These are phyloP conservation scores for Thalassiosira mediterranea DNA, from an alignment of 352 stramenopile genomes.

Conservation along the genomic window DNA sequence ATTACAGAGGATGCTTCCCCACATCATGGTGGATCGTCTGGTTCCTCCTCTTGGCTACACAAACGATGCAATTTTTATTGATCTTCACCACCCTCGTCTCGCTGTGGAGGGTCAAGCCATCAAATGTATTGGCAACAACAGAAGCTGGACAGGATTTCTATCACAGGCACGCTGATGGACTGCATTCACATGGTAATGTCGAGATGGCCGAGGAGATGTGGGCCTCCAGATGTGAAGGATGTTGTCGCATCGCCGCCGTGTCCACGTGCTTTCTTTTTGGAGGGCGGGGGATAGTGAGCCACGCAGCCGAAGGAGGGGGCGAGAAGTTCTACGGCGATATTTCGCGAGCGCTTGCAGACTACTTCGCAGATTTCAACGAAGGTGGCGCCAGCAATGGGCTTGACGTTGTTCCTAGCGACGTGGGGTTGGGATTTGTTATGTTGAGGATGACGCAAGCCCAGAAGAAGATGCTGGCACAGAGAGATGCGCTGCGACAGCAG, in stretches of 20 bases:
- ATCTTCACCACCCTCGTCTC: slow-evolving; percentile 33
- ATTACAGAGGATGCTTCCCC: slow-evolving; percentile 23
- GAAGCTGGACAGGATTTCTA: slow-evolving; percentile 20
- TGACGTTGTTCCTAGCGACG: slow-evolving; percentile 78
- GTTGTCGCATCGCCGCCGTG: slow-evolving; percentile 65
- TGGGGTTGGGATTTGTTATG: slow-evolving; percentile 75
- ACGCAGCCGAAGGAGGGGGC: slow-evolving; percentile 34
- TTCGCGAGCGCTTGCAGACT: slow-evolving; percentile 73
- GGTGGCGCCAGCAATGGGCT: slow-evolving; percentile 37
- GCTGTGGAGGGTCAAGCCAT: slow-evolving; percentile 29
- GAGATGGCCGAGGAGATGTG: slow-evolving; percentile 79
- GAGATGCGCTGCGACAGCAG: slow-evolving; percentile 37
- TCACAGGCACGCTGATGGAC: slow-evolving; percentile 20
- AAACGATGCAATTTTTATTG: slow-evolving; percentile 56
- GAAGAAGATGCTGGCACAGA: slow-evolving; percentile 47
- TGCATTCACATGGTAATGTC: slow-evolving; percentile 41
- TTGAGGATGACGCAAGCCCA: slow-evolving; percentile 73
- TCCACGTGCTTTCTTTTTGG: slow-evolving; percentile 83
- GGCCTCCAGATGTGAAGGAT: slow-evolving; percentile 67
- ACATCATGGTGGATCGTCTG: slow-evolving; percentile 60
- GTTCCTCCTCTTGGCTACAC: slow-evolving; percentile 45
- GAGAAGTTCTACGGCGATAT: slow-evolving; percentile 71
- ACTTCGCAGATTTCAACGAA: slow-evolving; percentile 70
- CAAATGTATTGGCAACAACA: not conserved
- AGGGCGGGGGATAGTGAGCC: slow-evolving; percentile 60